Evolutionary conservation across 2,329 filamentous ascomycete species (phyloP).

Genomic region (Albophoma yamanashiensis): DNA sequence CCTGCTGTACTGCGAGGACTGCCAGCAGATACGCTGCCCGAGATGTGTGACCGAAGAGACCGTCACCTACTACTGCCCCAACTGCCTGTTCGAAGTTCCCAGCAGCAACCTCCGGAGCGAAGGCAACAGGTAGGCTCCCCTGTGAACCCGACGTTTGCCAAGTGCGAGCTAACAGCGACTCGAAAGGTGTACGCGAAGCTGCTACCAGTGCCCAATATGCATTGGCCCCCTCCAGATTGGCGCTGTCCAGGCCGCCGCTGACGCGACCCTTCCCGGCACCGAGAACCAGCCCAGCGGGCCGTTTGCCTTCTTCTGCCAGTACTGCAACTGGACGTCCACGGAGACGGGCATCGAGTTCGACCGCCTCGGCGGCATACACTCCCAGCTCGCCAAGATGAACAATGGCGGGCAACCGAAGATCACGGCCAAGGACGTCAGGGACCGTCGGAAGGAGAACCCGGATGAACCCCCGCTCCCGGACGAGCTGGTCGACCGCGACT

Average conservation of each 20-base stretch:
- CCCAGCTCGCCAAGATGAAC: constrained; percentile 64
- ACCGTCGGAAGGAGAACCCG: constrained; percentile 36
- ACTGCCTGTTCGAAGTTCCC: constrained; percentile 90
- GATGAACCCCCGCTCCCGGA: constrained; percentile 26
- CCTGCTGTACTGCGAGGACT: constrained; percentile 94
- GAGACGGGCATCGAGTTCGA: constrained; percentile 89
- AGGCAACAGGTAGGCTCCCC: constrained; percentile 64
- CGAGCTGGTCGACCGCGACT: constrained; percentile 47
- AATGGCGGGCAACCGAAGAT: constrained; percentile 45
- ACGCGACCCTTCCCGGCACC: constrained; percentile 31
- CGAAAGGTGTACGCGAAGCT: constrained; percentile 77
- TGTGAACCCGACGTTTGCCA: background rate
- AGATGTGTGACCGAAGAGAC: constrained; percentile 90
- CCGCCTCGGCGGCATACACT: constrained; percentile 75
- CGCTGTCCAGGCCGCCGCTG: constrained; percentile 49
- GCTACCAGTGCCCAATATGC: constrained; percentile 90
- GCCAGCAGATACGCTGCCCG: constrained; percentile 88
- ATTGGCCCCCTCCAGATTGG: constrained; percentile 69
- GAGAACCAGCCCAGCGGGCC: constrained; percentile 34
- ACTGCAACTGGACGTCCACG: constrained; percentile 85
- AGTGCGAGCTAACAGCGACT: constrained; percentile 6
- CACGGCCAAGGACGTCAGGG: constrained; percentile 39
- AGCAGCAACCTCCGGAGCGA: constrained; percentile 88
- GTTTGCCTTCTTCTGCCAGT: constrained; percentile 75
- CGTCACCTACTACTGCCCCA: constrained; percentile 89